phyloP scores from a whole-genome alignment of 495 filamentous ascomycete genomes.

The Tuber borchii region DNA sequence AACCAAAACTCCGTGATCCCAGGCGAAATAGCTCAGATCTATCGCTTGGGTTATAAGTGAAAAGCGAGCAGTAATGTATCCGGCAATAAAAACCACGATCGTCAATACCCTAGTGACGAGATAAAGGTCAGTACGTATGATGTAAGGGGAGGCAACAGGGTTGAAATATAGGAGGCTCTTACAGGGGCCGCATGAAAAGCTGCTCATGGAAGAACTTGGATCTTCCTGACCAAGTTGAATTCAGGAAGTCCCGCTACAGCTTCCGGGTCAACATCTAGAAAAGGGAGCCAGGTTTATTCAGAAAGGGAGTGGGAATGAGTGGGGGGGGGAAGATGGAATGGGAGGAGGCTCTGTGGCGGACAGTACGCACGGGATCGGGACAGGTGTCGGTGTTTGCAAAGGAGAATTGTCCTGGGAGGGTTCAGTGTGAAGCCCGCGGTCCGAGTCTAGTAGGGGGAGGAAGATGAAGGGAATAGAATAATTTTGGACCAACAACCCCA shows the following conservation, averaged over 20 bases:
- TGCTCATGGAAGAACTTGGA: slow-evolving; percentile 41
- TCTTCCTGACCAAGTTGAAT: slow-evolving; percentile 25
- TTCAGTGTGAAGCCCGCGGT: background rate
- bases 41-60: slow-evolving; percentile 91
- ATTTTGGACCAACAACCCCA: slow-evolving; percentile 17
- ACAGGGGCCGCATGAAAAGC: slow-evolving; percentile 43
- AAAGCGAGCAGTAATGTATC: slow-evolving; percentile 98
- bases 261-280: slow-evolving; percentile 30
- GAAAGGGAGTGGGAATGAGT: slow-evolving; percentile 8
- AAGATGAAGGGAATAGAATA: slow-evolving; percentile 2
- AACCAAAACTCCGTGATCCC: slow-evolving; percentile 97
- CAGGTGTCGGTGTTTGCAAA: slow-evolving; percentile 10
- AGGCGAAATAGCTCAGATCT: slow-evolving; percentile 93
- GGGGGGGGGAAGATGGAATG: slow-evolving; percentile 7
- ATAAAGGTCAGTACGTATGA: slow-evolving; percentile 1
- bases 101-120: slow-evolving; percentile 32
- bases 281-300: slow-evolving; percentile 13
- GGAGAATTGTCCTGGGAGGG: slow-evolving; percentile 9
- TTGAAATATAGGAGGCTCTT: slow-evolving; percentile 8
- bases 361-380: slow-evolving; percentile 5
- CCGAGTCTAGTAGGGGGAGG: background rate
- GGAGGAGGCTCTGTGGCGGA: slow-evolving; percentile 6
- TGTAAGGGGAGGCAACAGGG: background rate
- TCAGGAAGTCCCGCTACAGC: slow-evolving; percentile 34
- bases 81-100: slow-evolving; percentile 76